Base-by-base conservation (phyloP, 75 land plant species). In the Sequoia sempervirens region DNA sequence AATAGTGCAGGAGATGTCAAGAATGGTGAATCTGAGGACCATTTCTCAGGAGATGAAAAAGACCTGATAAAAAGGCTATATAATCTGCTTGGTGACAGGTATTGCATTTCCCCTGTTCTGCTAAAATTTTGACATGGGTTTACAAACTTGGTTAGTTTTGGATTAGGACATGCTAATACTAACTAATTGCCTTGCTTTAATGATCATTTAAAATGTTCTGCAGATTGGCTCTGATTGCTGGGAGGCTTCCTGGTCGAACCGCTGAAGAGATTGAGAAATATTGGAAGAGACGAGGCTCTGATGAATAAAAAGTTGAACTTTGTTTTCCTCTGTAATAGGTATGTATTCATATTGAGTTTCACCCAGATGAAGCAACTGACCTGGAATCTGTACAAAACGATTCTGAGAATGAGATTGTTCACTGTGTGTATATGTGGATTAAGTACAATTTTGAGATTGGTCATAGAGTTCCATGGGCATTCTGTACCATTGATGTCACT, bases 231-330 rank as follows among this genome's bases (percentile, higher is more conserved):
- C 74, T 86, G 72, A 86, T 86, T 79, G 85, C 87, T 28, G 87
- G 87, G 40, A 75, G 87, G 64, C 46, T 86, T 61, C 87, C 87
- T 32, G 87, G 87, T 13, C 83, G 87, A 78, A 86, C 81, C 4
- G 85, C 87, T 32, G 84, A 86, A 58, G 87, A 86, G 43, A 86
- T 86, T 83, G 87, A 86, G 75, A 86, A 83, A 73, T 86, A 86
- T 56, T 86, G 87, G 84, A 83, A 26, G 28, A n/a, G 23, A n/a
- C 11, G 50, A 43, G 26, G 3, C 30, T 70, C 73, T 0, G 15
- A 32, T 32, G 36, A 70, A 70, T 61, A 61, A 23, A 1, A 20
- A 61, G 54, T 23, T 23, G 66, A 23, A 28, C 26, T 61, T 1
- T 61, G n/a, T 5, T 61, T 6, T 23, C n/a, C n/a, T 61, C 66